Conservation (phyloP, 768 basidiomycete species). For the Lactarius sanguifluus region DNA sequence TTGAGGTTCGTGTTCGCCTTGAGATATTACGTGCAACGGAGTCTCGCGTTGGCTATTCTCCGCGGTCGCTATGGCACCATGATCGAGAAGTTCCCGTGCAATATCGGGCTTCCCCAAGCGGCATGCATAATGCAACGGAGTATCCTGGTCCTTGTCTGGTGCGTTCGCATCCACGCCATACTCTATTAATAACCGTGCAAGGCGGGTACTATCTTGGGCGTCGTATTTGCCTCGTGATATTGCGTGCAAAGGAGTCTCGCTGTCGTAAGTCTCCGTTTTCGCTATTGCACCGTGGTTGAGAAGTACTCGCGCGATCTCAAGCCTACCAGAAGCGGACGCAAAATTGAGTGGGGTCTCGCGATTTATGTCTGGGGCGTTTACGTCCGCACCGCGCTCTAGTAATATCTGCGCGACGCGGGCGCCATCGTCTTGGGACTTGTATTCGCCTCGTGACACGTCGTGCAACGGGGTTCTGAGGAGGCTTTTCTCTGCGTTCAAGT, state of each 20-base stretch:
- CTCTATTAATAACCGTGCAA: background rate
- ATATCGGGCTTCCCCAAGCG: background rate
- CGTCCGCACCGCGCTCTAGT: too few species aligned
- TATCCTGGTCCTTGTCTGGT: background rate
- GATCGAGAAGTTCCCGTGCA: background rate
- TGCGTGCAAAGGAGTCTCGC: background rate
- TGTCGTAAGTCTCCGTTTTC: background rate
- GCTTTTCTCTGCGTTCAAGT: background rate
- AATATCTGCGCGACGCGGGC: too few species aligned
- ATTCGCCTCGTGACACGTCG: background rate
- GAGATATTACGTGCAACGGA: background rate
- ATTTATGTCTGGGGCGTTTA: too few species aligned
- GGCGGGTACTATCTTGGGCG: background rate
- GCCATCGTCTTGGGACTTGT: too few species aligned
- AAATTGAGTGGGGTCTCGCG: too few species aligned
- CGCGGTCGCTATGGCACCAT: background rate
- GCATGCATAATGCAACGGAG: background rate
- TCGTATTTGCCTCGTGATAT: background rate
- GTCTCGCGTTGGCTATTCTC: background rate
- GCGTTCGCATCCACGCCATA: background rate
- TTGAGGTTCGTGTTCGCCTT: background rate
- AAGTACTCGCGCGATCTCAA: too few species aligned
- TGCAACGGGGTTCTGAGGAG: background rate
- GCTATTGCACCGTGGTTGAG: background rate
- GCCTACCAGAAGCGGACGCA: too few species aligned